A percentile compares a stretch with the other conserved stretches of the same genome.
Evolutionary conservation across 164 flowering plant genomes (phyloP).

Genomic region (Tinospora cordifolia): DNA sequence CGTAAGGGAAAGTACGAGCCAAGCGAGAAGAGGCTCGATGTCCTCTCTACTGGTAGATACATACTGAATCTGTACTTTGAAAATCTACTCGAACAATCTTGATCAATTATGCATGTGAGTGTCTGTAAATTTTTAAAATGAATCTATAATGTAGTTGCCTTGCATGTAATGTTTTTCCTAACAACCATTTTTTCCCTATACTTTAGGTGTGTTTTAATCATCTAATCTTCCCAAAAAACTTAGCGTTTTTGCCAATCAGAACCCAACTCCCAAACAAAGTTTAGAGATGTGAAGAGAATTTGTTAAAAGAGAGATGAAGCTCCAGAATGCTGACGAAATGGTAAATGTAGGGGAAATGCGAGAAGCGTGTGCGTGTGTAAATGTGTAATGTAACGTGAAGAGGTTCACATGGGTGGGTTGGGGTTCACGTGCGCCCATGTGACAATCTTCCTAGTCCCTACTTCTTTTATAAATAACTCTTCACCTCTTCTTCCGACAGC

Average conservation of each 20-base stretch:
- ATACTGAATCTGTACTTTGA: slow-evolving; percentile 72
- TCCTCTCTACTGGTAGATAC: slow-evolving; percentile 81
- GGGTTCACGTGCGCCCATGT: slow-evolving; percentile 3
- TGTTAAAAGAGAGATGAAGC: too few relatives aligned
- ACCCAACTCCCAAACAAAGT: background rate
- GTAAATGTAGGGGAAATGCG: too few relatives aligned
- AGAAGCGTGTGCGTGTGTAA: too few relatives aligned
- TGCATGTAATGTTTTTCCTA: background rate
- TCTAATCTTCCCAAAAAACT: background rate
- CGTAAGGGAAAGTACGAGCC: slow-evolving; percentile 88
- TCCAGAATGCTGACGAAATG: too few relatives aligned
- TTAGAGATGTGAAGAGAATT: too few relatives aligned
- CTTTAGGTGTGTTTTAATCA: background rate
- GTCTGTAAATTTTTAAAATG: background rate
- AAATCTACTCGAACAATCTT: slow-evolving; percentile 68
- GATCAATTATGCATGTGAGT: slow-evolving; percentile 12
- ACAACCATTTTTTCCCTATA: background rate
- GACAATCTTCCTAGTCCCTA: background rate
- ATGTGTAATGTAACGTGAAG: background rate
- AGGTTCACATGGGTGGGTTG: background rate
- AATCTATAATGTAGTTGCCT: background rate
- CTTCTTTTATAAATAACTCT: background rate
- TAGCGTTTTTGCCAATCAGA: background rate
- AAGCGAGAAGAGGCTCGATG: slow-evolving; percentile 84
- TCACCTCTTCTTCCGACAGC: background rate